A percentile compares a stretch with the other conserved stretches of the same genome.
These are phyloP conservation scores for Euphorbia schlechtendalii DNA, from an alignment of 441 rosid species.

Conservation along the genomic window DNA sequence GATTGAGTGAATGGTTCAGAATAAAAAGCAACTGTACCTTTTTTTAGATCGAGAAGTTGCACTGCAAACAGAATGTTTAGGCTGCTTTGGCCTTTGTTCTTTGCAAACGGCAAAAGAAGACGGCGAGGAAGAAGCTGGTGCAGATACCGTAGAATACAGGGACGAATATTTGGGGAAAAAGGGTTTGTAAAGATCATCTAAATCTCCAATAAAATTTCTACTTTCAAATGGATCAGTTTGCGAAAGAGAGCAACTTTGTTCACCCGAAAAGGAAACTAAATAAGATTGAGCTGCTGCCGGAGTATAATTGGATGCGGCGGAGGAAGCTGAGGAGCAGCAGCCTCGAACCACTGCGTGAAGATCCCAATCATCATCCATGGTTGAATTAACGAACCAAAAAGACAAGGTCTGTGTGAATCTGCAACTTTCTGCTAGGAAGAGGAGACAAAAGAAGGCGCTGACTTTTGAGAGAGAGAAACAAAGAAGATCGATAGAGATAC, in stretches of 20 bases:
- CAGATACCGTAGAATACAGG: constrained; percentile 22
- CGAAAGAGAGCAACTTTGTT: constrained; percentile 16
- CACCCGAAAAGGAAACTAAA: constrained; percentile 18
- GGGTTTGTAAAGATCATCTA: constrained; percentile 67
- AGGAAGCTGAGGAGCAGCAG: constrained; percentile 37
- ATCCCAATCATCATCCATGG: constrained; percentile 93
- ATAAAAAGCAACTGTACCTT: constrained; percentile 51
- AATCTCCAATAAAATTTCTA: constrained; percentile 35
- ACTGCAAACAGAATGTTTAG: constrained; percentile 20
- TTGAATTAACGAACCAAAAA: too few relatives aligned
- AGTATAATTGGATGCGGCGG: constrained; percentile 11
- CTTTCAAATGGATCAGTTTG: constrained; percentile 36
- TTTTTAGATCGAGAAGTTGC: constrained; percentile 67
- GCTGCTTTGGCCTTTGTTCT: constrained; percentile 22
- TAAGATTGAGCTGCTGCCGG: constrained; percentile 12
- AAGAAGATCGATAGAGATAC: too few relatives aligned
- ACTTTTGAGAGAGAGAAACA: constrained; percentile 37
- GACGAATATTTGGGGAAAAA: constrained; percentile 40
- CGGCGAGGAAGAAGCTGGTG: constrained; percentile 21
- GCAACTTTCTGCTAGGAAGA: constrained; percentile 26
- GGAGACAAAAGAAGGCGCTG: constrained; percentile 85
- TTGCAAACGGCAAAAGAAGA: constrained; percentile 32
- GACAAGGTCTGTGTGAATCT: too few relatives aligned
- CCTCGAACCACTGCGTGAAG: constrained; percentile 93
- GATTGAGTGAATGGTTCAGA: too few relatives aligned